Conservation (phyloP, 1,284 basidiomycete genomes). For the Ustilago shanxiensis region DNA sequence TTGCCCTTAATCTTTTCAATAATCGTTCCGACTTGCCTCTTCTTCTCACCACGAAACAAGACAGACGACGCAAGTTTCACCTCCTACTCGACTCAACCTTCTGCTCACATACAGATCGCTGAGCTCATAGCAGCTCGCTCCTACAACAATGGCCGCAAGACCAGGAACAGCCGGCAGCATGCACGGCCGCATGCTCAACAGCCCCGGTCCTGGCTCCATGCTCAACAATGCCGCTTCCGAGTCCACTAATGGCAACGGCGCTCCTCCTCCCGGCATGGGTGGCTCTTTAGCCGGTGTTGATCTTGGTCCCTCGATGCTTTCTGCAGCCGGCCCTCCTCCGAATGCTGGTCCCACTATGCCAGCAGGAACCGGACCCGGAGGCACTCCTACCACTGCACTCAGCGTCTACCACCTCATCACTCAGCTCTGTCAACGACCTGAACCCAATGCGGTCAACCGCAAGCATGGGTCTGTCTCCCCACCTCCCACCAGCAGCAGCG, state of each 20-base stretch:
- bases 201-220: constrained; percentile 40
- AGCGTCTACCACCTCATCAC: constrained; percentile 68
- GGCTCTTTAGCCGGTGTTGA: constrained; percentile 59
- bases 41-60: background rate
- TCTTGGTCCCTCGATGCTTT: constrained; percentile 61
- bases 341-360: constrained; percentile 60
- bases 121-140: background rate
- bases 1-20: background rate
- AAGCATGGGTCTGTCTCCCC: constrained; percentile 33
- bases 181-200: constrained; percentile 42
- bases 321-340: constrained; percentile 59
- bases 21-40: background rate
- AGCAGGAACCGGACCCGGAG: constrained; percentile 62
- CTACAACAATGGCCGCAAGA: constrained; percentile 26
- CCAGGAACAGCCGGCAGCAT: constrained; percentile 33
- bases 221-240: constrained; percentile 14
- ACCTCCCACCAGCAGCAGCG: constrained; percentile 4
- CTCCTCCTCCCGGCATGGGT: constrained; percentile 51
- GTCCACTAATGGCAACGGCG: constrained; percentile 25
- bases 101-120: background rate
- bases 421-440: constrained; percentile 68
- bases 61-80: background rate
- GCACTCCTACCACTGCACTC: constrained; percentile 65
- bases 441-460: constrained; percentile 35
- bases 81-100: no score